phyloP scores from a whole-genome alignment of 139 green algal species.

The Asterochloris erici region DNA sequence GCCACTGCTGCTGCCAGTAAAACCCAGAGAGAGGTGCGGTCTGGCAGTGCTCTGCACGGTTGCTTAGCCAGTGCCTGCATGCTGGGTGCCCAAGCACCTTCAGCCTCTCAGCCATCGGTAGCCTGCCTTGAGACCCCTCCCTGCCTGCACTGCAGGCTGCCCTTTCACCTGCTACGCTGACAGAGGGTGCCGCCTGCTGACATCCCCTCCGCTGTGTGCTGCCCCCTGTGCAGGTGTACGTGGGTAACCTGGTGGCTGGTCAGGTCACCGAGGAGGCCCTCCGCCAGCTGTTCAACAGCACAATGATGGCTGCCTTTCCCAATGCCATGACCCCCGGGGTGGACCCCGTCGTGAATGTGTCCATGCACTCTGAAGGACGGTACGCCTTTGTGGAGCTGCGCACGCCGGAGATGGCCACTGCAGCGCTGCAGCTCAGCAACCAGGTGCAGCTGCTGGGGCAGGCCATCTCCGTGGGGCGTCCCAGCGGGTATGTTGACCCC shows the following conservation, averaged over 20 bases:
- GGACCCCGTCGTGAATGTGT: constrained; percentile 67
- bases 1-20: constrained; percentile 64
- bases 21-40: constrained; percentile 72
- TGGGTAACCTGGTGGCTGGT: constrained; percentile 72
- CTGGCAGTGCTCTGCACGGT: neutral
- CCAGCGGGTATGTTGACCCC: constrained; percentile 83
- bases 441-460: constrained; percentile 76
- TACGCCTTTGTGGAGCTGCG: constrained; percentile 89
- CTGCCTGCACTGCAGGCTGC: neutral
- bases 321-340: constrained; percentile 41
- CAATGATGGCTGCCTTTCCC: constrained; percentile 64
- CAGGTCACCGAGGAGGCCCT: constrained; percentile 64
- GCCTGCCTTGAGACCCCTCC: neutral
- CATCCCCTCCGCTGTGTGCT: constrained; percentile 4
- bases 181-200: neutral
- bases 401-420: constrained; percentile 78
- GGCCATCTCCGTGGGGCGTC: constrained; percentile 72
- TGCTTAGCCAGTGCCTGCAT: too few species aligned
- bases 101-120: neutral
- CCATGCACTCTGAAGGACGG: constrained; percentile 51
- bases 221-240: constrained; percentile 40
- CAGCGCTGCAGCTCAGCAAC: constrained; percentile 73
- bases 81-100: too few species aligned
- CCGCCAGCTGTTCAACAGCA: constrained; percentile 76
- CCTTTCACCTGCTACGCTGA: neutral